These are phyloP conservation scores for Rhizopus delemar DNA, from an alignment of 371 early-diverging fungal genomes.

Conservation along the genomic window DNA sequence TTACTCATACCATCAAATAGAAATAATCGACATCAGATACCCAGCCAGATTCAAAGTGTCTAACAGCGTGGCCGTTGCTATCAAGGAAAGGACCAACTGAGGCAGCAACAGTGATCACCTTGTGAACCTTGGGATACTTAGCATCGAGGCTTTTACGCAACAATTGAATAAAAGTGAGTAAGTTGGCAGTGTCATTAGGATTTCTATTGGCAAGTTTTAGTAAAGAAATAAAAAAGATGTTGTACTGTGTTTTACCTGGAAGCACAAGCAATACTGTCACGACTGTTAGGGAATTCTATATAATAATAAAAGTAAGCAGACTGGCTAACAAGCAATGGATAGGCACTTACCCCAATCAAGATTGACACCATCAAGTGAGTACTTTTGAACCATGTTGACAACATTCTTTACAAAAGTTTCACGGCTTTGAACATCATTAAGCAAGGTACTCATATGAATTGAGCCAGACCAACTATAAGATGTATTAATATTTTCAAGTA, in stretches of 20 bases:
- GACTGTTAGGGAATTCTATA: constrained; percentile 46
- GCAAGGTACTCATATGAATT: constrained; percentile 34
- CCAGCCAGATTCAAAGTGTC: constrained; percentile 51
- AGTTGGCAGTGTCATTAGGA: constrained; percentile 59
- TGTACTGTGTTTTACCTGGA: neutral
- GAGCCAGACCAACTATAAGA: constrained; percentile 46
- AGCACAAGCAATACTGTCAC: constrained; percentile 37
- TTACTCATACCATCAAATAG: constrained; percentile 50
- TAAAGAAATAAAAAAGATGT: neutral
- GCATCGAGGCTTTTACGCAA: constrained; percentile 62
- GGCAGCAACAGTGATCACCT: constrained; percentile 70
- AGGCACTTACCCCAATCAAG: constrained; percentile 55
- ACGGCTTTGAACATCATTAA: constrained; percentile 16
- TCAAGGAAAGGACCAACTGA: constrained; percentile 63
- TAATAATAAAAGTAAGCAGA: neutral
- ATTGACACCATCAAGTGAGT: constrained; percentile 60
- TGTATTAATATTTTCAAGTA: neutral
- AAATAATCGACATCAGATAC: constrained; percentile 64
- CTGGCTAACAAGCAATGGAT: neutral
- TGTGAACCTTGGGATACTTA: constrained; percentile 44
- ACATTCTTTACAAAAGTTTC: constrained; percentile 30
- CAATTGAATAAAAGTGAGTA: constrained; percentile 45
- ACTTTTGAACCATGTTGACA: constrained; percentile 37
- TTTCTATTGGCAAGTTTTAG: constrained; percentile 12
- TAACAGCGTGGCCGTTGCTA: constrained; percentile 38